These are phyloP conservation scores for Rhipidocladum racemiflorum DNA, from an alignment of 176 grass and related monocot genomes.

Conservation along the genomic window DNA sequence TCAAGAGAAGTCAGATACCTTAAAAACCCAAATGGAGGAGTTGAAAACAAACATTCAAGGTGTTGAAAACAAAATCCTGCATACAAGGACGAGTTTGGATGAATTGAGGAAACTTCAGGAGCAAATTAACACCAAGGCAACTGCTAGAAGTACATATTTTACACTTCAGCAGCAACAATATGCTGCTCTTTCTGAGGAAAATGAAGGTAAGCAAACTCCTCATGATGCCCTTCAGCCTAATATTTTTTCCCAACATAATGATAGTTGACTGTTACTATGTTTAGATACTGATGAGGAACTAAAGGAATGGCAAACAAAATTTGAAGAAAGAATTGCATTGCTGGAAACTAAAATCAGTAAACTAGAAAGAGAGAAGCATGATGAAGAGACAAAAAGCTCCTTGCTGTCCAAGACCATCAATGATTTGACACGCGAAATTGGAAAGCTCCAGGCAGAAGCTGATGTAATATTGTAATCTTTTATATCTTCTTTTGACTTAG, in stretches of 20 bases:
- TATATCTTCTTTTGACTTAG: background rate
- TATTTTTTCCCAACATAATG: constrained; percentile 11
- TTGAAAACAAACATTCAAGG: constrained; percentile 61
- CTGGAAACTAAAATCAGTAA: constrained; percentile 76
- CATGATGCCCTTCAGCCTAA: background rate
- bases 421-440: constrained; percentile 56
- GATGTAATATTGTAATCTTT: constrained; percentile 56
- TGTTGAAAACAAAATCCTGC: constrained; percentile 49
- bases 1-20: constrained; percentile 78
- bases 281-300: constrained; percentile 94
- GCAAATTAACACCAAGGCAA: constrained; percentile 58
- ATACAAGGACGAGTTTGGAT: constrained; percentile 49
- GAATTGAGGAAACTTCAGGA: constrained; percentile 72
- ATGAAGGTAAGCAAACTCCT: constrained; percentile 60
- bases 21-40: constrained; percentile 87
- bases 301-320: constrained; percentile 95
- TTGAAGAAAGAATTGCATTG: constrained; percentile 82
- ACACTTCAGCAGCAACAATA: constrained; percentile 62
- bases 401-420: constrained; percentile 35
- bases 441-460: constrained; percentile 88
- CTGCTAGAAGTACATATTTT: constrained; percentile 76
- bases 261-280: constrained; percentile 16
- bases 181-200: constrained; percentile 86
- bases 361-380: constrained; percentile 71
- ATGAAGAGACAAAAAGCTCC: constrained; percentile 56